A percentile compares a stretch with the other conserved stretches of the same genome.
Conservation (phyloP, 805 yeast species). For the Millerago galiae region DNA sequence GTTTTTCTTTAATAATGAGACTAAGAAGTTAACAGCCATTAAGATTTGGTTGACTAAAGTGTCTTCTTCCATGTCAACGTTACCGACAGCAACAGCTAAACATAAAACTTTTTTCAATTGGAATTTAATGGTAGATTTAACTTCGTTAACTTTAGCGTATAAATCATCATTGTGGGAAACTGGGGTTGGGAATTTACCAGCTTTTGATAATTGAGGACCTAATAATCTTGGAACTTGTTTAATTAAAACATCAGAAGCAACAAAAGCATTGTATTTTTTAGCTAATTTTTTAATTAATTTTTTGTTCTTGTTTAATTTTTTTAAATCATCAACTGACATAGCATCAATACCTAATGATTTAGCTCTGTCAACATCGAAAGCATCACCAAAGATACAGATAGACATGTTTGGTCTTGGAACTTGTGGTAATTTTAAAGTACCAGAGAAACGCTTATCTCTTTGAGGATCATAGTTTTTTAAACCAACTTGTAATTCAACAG, state of each 20-base stretch:
- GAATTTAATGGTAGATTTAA: constrained; percentile 99
- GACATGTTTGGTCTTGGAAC: constrained; percentile 99
- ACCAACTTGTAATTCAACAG: constrained; percentile 99
- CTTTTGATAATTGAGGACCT: constrained; percentile 99
- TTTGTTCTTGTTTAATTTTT: constrained; percentile 99
- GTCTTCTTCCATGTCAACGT: constrained; percentile 99
- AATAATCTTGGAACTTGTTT: constrained; percentile 99
- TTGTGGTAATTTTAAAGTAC: constrained; percentile 95
- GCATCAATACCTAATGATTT: constrained; percentile 99
- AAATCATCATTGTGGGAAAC: constrained; percentile 99
- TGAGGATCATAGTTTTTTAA: constrained; percentile 99
- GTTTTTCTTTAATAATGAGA: constrained; percentile 99
- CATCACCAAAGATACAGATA: constrained; percentile 99
- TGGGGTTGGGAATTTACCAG: constrained; percentile 99
- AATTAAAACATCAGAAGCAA: constrained; percentile 98
- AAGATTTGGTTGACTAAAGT: constrained; percentile 93
- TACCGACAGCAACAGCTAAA: constrained; percentile 98
- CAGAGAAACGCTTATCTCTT: constrained; percentile 99
- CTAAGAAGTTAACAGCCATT: constrained; percentile 98
- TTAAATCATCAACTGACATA: constrained; percentile 99
- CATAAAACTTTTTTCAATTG: constrained; percentile 99
- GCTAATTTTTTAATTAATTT: constrained; percentile 99
- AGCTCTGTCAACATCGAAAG: constrained; percentile 99
- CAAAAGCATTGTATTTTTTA: constrained; percentile 99
- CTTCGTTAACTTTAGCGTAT: constrained; percentile 92